A percentile compares a stretch with the other conserved stretches of the same genome.
These are phyloP conservation scores for Fomitopsis serialis DNA, from an alignment of 768 basidiomycete species.

Conservation along the genomic window DNA sequence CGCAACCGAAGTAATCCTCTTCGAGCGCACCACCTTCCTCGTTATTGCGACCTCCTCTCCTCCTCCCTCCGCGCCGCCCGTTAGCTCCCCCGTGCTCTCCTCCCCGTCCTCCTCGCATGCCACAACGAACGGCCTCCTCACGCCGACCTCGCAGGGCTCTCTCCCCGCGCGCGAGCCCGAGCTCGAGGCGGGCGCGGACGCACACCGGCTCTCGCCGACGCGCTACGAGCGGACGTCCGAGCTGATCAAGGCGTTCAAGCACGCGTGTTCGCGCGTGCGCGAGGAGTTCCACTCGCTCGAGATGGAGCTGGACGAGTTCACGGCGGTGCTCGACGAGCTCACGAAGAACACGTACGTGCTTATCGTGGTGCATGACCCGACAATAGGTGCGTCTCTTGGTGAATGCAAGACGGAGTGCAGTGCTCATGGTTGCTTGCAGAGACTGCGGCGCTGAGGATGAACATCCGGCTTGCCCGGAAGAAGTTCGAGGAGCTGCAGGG, in stretches of 20 bases:
- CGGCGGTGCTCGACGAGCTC: constrained; percentile 87
- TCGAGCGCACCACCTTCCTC: constrained; percentile 96
- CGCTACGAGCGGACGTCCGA: constrained; percentile 88
- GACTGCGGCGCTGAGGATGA: constrained; percentile 81
- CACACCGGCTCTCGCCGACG: constrained; percentile 53
- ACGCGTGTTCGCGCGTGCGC: constrained; percentile 79
- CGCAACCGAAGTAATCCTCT: constrained; percentile 91
- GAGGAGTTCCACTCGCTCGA: constrained; percentile 85
- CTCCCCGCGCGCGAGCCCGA: constrained; percentile 1
- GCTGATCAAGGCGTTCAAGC: constrained; percentile 93
- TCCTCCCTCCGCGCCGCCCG: constrained; percentile 31
- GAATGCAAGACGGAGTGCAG: constrained; percentile 5
- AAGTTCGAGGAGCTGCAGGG: constrained; percentile 91
- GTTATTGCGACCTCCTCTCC: constrained; percentile 84
- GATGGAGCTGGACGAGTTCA: constrained; percentile 82
- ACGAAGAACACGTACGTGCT: constrained; percentile 92
- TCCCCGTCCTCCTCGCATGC: constrained; percentile 24
- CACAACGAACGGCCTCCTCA: constrained; percentile 16
- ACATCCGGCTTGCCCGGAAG: constrained; percentile 77
- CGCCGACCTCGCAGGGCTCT: not conserved
- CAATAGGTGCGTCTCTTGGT: constrained; percentile 58
- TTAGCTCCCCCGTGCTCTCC: constrained; percentile 10
- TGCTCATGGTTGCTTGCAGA: constrained; percentile 40
- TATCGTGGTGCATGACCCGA: constrained; percentile 83
- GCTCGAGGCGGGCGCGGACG: constrained; percentile 21